Base-by-base conservation (phyloP, 83 land plant genomes). In the Picea abies region DNA sequence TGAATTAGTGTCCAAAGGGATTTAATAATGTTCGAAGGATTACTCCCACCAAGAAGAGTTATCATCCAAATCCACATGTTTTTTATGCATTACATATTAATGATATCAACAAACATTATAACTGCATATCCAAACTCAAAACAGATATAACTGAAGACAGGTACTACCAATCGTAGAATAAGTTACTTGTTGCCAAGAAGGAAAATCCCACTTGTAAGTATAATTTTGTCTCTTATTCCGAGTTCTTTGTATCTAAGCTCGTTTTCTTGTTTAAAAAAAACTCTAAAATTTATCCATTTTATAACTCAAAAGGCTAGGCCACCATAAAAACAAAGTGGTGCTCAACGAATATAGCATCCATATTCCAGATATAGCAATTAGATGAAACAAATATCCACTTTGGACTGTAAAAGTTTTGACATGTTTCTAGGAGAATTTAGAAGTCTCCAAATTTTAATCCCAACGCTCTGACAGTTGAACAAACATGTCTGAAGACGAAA, bases 211-310 rank as follows among this genome's bases (percentile, higher is more conserved):
- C 99, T 94, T 69, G 90, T 91, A 58, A 97, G 94, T 0, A 98
- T 97, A 52, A 97, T 96, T 86, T 92, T 94, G 66, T 97, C 99
- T 84, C 99, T 90, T 56, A 97, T 68, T 15, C 99, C 99, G 82
- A 97, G 90, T 76, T 97, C 99, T 90, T 93, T 97, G 89, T 97
- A 97, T 80, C 98, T 89, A 73, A 96, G 98, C 82, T 97, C 99
- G 82, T 92, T 93, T 88, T 97, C 99, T 98, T 97, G 81, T 75
- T 62, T 39, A 20, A 81, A 22, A 49, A 15, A 3, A 82, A 52
- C 3, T 82, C 29, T n/a, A 26, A 78, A 22, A 47, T 75, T 20
- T n/a, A 47, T 47, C 25, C 56, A 3, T 75, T n/a, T 47, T 75
- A 5, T 10, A 47, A 47, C 1, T 47, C 7, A 23, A 75, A n/a